Conservation (phyloP, 2,329 filamentous ascomycete species). For the Sclerotinia subarctica region DNA sequence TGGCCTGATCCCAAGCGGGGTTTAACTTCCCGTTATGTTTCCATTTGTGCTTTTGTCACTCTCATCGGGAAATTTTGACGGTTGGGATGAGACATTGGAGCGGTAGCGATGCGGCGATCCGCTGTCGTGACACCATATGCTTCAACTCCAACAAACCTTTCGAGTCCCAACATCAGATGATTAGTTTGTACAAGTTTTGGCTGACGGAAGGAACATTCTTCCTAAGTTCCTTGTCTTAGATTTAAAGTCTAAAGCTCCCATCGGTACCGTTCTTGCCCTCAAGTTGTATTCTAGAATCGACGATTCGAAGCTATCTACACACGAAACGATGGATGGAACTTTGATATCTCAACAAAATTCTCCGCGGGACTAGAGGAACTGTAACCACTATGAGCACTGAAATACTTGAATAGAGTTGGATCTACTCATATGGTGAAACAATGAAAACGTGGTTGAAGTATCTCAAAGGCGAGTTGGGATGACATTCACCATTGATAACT, state of each 20-base stretch:
- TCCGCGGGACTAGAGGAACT: slow-evolving; percentile 8
- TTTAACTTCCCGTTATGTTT: slow-evolving; percentile 13
- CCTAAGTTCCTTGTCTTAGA: slow-evolving; percentile 18
- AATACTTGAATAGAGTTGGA: slow-evolving; percentile 8
- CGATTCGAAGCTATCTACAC: background rate
- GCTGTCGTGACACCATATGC: slow-evolving; percentile 9
- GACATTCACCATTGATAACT: slow-evolving; percentile 14
- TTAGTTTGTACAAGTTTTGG: background rate
- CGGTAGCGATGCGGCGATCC: slow-evolving; percentile 18
- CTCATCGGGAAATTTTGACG: slow-evolving; percentile 16
- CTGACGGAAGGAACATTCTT: slow-evolving; percentile 20
- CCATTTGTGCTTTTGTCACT: slow-evolving; percentile 6
- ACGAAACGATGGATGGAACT: slow-evolving; percentile 14
- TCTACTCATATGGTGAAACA: slow-evolving; percentile 19
- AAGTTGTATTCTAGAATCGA: background rate
- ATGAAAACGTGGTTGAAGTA: slow-evolving; percentile 10
- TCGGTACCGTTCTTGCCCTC: slow-evolving; percentile 18
- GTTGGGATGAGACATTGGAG: slow-evolving; percentile 21
- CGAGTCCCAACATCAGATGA: background rate
- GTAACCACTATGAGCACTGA: background rate
- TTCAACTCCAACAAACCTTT: background rate
- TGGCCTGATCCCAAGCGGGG: slow-evolving; percentile 18
- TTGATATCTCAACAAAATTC: slow-evolving; percentile 12
- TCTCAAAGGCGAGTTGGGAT: slow-evolving; percentile 12
- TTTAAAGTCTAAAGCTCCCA: slow-evolving; percentile 13